Percentiles rank a stretch among this genome's conserved stretches.
These are phyloP conservation scores for Paecilomyces formosus DNA, from an alignment of 2,329 filamentous ascomycete genomes.

Conservation along the genomic window DNA sequence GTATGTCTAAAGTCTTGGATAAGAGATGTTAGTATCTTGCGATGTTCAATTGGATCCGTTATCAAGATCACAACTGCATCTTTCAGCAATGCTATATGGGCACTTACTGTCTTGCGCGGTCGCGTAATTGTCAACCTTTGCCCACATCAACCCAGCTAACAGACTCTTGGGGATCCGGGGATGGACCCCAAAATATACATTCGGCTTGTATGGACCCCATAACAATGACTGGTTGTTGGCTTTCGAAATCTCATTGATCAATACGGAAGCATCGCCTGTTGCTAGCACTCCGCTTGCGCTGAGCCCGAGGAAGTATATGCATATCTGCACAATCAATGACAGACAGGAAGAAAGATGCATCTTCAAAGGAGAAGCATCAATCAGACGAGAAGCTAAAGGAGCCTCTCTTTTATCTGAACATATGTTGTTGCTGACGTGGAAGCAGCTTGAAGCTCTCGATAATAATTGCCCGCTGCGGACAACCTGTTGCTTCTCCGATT, in stretches of 20 bases:
- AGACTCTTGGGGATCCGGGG: constrained; percentile 76
- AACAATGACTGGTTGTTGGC: constrained; percentile 73
- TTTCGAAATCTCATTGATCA: constrained; percentile 34
- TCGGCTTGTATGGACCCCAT: constrained; percentile 93
- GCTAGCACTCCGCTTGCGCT: constrained; percentile 17
- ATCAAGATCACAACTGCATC: not conserved
- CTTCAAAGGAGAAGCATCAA: constrained; percentile 15
- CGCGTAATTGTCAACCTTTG: constrained; percentile 69
- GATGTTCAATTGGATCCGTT: constrained; percentile 1
- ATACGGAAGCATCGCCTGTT: constrained; percentile 23
- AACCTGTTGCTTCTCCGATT: constrained; percentile 7
- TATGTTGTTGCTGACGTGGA: constrained; percentile 7
- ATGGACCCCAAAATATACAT: constrained; percentile 86
- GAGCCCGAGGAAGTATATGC: constrained; percentile 20
- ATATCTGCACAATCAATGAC: constrained; percentile 17
- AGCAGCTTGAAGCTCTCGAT: constrained; percentile 1
- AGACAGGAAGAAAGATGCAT: constrained; percentile 23
- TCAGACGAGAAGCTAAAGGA: constrained; percentile 2
- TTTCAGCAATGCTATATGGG: not conserved
- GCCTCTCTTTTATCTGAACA: constrained; percentile 10
- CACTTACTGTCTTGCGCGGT: constrained; percentile 67
- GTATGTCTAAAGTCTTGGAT: constrained; percentile 84
- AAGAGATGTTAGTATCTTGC: constrained; percentile 11
- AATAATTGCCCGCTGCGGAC: not conserved
- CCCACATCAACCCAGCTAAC: constrained; percentile 81